Evolutionary conservation across 306 rosid genomes (phyloP).

Genomic region (Cyamopsis tetragonoloba): DNA sequence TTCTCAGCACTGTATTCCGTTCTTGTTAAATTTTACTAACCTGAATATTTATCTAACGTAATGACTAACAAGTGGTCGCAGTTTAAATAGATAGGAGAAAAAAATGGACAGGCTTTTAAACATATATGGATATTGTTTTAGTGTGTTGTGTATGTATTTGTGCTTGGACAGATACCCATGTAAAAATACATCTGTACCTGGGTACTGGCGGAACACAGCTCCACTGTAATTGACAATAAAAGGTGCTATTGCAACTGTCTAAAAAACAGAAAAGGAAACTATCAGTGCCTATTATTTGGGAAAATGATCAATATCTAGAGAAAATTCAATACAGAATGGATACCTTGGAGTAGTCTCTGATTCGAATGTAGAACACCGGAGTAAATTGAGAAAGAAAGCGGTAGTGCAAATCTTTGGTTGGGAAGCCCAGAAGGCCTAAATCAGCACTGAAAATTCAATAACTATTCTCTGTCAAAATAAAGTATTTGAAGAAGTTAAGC

Average conservation of each 20-base stretch:
- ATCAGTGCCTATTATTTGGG: constrained; percentile 21
- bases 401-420: constrained; percentile 84
- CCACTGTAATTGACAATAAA: constrained; percentile 87
- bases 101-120: not conserved
- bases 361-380: constrained; percentile 87
- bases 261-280: constrained; percentile 24
- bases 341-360: constrained; percentile 92
- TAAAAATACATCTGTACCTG: constrained; percentile 54
- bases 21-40: not conserved
- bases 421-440: constrained; percentile 91
- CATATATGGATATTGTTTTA: not conserved
- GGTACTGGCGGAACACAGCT: constrained; percentile 92
- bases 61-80: not conserved
- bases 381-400: constrained; percentile 94
- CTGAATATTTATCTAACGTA: not conserved
- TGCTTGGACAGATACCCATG: not conserved
- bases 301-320: constrained; percentile 11
- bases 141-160: not conserved
- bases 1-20: not conserved
- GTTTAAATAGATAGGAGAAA: not conserved
- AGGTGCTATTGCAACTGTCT: constrained; percentile 95
- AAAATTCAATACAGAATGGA: not conserved
- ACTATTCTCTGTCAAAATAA: constrained; percentile 28
- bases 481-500: constrained; percentile 9
- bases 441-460: constrained; percentile 80